phyloP scores from a whole-genome alignment of 441 rosid species.

The Croton laevigatus region DNA sequence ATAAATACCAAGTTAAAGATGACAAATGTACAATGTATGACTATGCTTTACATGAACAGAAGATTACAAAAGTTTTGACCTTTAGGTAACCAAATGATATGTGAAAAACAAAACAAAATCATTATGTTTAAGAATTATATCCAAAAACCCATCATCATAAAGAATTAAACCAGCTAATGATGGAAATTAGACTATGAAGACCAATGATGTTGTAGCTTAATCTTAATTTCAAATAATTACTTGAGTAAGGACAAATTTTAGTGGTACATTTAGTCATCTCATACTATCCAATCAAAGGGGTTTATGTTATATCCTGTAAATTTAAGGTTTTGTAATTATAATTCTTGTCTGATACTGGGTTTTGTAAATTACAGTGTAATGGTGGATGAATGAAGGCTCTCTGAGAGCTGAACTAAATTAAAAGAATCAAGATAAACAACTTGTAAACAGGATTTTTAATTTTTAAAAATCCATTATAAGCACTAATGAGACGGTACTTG shows the following conservation, averaged over 20 bases:
- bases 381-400: no score
- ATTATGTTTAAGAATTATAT: not conserved
- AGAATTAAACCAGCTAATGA: conserved; percentile 16
- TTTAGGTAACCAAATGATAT: not conserved
- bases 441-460: no score
- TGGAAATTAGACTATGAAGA: conserved; percentile 1
- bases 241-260: not conserved
- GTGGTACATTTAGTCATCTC: no score
- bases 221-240: not conserved
- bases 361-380: no score
- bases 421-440: no score
- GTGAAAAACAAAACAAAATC: conserved; percentile 11
- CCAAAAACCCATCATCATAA: not conserved
- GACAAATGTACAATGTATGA: not conserved
- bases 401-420: no score
- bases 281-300: no score
- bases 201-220: not conserved
- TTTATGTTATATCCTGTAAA: no score
- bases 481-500: not conserved
- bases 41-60: not conserved
- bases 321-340: no score
- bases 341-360: no score
- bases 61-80: not conserved
- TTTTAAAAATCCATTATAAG: no score
- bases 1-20: not conserved